phyloP scores from a whole-genome alignment of 75 land plant species.

The Pseudotsuga menziesii region DNA sequence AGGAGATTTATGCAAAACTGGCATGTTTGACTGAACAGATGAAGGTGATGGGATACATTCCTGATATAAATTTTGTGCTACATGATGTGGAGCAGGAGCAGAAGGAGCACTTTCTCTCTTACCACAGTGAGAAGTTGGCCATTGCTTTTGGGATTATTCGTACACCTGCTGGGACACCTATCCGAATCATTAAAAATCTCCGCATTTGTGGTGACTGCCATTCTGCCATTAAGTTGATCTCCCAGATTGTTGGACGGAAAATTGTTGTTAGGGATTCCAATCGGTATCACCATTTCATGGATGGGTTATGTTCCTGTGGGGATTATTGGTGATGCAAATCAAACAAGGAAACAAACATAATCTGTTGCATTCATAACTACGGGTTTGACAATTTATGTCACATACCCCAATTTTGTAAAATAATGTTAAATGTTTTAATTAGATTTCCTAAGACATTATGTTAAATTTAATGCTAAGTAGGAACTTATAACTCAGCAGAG shows the following conservation, averaged over 20 bases:
- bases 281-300: neutral
- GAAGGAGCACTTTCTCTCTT: neutral
- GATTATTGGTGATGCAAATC: neutral
- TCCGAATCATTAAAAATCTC: neutral
- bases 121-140: conserved; percentile 1
- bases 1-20: neutral
- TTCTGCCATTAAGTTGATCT: neutral
- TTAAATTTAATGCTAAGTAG: no score
- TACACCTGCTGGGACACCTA: neutral
- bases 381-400: no score
- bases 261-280: neutral
- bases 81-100: neutral
- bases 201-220: conserved; percentile 1
- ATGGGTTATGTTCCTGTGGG: neutral
- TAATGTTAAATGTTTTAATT: no score
- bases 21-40: neutral
- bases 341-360: no score
- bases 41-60: neutral
- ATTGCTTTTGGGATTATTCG: neutral
- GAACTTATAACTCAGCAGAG: no score
- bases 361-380: no score
- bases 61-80: neutral
- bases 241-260: neutral
- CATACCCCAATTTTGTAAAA: no score
- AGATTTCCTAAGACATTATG: no score